A percentile compares a stretch with the other conserved stretches of the same genome.
phyloP scores from a whole-genome alignment of 2,329 filamentous ascomycete genomes.

The Xylaria arbuscula region DNA sequence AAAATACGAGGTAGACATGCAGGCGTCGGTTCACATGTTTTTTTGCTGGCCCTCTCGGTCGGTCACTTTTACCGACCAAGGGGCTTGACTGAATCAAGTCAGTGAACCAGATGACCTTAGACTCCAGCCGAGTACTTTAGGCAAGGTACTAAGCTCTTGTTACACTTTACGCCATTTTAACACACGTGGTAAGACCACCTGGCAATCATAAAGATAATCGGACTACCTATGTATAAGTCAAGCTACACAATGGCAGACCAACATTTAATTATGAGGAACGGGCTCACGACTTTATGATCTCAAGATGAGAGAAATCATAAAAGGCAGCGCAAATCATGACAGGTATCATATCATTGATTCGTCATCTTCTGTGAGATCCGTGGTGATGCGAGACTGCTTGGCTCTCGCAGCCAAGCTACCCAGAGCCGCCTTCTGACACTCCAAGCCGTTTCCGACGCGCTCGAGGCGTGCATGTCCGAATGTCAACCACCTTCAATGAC shows the following conservation, averaged over 20 bases:
- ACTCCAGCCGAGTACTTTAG: neutral
- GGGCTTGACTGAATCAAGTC: neutral
- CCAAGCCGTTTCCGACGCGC: slow-evolving; percentile 37
- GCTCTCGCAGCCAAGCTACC: slow-evolving; percentile 44
- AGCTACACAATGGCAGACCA: too few relatives aligned
- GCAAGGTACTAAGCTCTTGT: too few relatives aligned
- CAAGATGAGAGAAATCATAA: neutral
- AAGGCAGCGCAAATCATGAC: neutral
- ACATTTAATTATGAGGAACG: neutral
- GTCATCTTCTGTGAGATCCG: slow-evolving; percentile 10
- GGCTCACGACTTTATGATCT: neutral
- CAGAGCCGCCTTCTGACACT: slow-evolving; percentile 43
- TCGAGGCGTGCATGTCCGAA: slow-evolving; percentile 16
- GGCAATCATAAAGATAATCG: too few relatives aligned
- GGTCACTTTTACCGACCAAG: neutral
- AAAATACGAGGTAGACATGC: neutral
- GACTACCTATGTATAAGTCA: too few relatives aligned
- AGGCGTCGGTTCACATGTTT: neutral
- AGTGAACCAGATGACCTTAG: too few relatives aligned
- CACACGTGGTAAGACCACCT: too few relatives aligned
- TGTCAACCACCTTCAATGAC: neutral
- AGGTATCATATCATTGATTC: slow-evolving; percentile 12
- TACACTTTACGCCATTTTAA: too few relatives aligned
- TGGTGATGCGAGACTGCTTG: slow-evolving; percentile 43
- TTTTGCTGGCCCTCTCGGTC: neutral